Percentiles rank a stretch among this genome's conserved stretches.
Conservation (phyloP, 108 stramenopile genomes). For the Fistulifera solaris region DNA sequence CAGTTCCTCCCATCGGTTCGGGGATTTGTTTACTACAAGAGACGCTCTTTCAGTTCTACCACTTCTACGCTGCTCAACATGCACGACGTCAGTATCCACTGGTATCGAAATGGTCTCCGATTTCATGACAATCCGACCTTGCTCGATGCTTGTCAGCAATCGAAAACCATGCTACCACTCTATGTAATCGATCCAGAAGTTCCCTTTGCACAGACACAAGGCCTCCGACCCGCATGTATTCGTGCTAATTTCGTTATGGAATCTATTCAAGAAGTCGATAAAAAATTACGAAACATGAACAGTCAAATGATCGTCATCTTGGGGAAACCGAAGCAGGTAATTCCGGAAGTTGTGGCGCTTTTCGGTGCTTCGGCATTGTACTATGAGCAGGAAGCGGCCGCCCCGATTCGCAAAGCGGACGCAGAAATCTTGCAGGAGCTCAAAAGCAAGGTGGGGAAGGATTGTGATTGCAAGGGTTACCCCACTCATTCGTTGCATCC, state of each 20-base stretch:
- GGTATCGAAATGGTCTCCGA: slow-evolving; percentile 92
- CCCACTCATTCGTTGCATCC: slow-evolving; percentile 30
- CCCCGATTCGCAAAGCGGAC: slow-evolving; percentile 9
- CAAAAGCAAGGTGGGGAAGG: not conserved
- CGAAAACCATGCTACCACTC: slow-evolving; percentile 30
- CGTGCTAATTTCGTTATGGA: slow-evolving; percentile 86
- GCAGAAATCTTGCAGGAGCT: not conserved
- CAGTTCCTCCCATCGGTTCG: too few species aligned
- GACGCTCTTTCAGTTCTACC: too few species aligned
- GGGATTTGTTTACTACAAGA: too few species aligned
- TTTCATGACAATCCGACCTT: slow-evolving; percentile 93
- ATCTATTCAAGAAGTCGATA: slow-evolving; percentile 68
- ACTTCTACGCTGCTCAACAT: too few species aligned
- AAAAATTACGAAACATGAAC: slow-evolving; percentile 39
- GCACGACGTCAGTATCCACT: slow-evolving; percentile 37
- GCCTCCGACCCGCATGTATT: slow-evolving; percentile 19
- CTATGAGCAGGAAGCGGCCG: slow-evolving; percentile 43
- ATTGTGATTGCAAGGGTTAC: slow-evolving; percentile 12
- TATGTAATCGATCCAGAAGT: slow-evolving; percentile 62
- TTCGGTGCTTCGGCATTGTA: slow-evolving; percentile 56
- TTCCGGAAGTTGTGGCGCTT: slow-evolving; percentile 55
- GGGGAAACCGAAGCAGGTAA: slow-evolving; percentile 69
- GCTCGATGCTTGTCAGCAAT: slow-evolving; percentile 23
- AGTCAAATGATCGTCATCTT: slow-evolving; percentile 58
- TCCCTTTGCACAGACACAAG: slow-evolving; percentile 19